Percentiles rank a stretch among this genome's conserved stretches.
Conservation (phyloP, 1,284 basidiomycete genomes). For the Sutorius eximius region DNA sequence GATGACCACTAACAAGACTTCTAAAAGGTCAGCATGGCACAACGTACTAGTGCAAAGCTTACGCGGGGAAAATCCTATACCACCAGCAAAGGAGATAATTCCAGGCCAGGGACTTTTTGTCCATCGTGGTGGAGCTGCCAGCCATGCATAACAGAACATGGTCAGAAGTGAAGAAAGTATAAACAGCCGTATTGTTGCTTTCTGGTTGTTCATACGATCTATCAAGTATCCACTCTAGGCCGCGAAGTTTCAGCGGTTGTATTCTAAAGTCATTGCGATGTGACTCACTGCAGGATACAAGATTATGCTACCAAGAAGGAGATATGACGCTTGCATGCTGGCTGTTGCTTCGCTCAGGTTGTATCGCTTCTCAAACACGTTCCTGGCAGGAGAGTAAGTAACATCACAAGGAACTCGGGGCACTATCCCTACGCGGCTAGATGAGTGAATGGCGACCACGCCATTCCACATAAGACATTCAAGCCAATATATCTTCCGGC, state of each 20-base stretch:
- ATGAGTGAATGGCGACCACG: constrained; percentile 79
- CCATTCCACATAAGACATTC: constrained; percentile 73
- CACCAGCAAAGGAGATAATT: constrained; percentile 62
- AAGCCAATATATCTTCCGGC: constrained; percentile 60
- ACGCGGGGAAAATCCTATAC: constrained; percentile 74
- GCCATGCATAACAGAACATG: constrained; percentile 62
- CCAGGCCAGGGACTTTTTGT: constrained; percentile 63
- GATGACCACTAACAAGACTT: constrained; percentile 72
- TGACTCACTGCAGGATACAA: constrained; percentile 64
- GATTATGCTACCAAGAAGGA: constrained; percentile 73
- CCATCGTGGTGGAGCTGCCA: constrained; percentile 56
- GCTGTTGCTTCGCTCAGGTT: constrained; percentile 59
- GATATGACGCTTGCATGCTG: constrained; percentile 65
- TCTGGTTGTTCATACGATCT: constrained; percentile 55
- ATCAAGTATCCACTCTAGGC: constrained; percentile 59
- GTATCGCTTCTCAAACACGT: constrained; percentile 72
- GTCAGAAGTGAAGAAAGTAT: constrained; percentile 64
- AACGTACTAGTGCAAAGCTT: constrained; percentile 27
- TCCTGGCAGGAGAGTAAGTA: constrained; percentile 42
- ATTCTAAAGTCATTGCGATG: neutral
- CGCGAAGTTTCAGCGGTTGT: constrained; percentile 2
- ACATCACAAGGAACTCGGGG: neutral
- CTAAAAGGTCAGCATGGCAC: constrained; percentile 3
- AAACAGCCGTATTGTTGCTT: constrained; percentile 60
- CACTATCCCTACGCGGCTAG: constrained; percentile 59